Conservation (phyloP, 176 grass and related monocot genomes). For the Zoysia japonica region DNA sequence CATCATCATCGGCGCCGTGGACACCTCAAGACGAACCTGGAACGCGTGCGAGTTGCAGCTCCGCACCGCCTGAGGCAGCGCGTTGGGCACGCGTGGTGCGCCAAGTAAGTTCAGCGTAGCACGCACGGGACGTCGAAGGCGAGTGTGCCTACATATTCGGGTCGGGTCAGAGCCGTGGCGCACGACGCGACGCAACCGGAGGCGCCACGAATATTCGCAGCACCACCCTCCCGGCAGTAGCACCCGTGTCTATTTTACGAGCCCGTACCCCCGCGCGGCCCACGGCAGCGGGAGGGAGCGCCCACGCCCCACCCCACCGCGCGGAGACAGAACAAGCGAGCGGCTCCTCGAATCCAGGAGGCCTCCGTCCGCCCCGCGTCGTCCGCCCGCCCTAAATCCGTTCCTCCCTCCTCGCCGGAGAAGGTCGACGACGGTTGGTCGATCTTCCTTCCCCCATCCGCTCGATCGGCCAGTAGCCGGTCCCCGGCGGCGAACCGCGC, state of each 20-base stretch:
- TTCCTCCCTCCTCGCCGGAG: neutral
- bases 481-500: neutral
- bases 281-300: neutral
- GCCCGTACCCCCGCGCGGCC: neutral
- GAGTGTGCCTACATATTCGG: neutral
- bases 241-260: too few relatives aligned
- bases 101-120: too few relatives aligned
- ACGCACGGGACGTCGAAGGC: too few relatives aligned
- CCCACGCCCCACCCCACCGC: neutral
- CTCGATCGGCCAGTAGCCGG: neutral
- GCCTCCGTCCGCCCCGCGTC: neutral
- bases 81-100: neutral
- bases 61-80: neutral
- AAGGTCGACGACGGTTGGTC: neutral
- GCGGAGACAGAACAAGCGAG: constrained; percentile 2
- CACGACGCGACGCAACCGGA: neutral
- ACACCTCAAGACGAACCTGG: too few relatives aligned
- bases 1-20: too few relatives aligned
- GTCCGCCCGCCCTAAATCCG: neutral
- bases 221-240: neutral
- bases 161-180: neutral
- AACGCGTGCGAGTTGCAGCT: too few relatives aligned
- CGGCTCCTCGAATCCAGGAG: constrained; percentile 31
- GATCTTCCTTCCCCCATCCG: neutral
- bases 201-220: constrained; percentile 9